phyloP scores from a whole-genome alignment of 768 basidiomycete species.

The Termitomyces sp. region DNA sequence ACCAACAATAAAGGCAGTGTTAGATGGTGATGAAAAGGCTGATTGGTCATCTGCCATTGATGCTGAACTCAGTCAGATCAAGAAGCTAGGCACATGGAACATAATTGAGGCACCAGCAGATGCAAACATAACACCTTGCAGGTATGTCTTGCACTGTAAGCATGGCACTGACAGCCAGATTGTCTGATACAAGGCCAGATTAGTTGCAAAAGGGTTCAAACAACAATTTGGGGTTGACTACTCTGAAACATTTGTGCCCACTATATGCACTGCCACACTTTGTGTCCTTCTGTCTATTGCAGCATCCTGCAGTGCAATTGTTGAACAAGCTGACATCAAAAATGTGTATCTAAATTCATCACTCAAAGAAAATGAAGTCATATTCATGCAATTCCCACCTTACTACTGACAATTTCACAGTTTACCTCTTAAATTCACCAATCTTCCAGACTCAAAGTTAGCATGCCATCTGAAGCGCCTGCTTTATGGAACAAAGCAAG shows the following conservation, averaged over 20 bases:
- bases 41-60: not conserved
- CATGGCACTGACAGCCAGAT: no score
- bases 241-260: no score
- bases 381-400: no score
- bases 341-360: no score
- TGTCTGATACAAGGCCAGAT: no score
- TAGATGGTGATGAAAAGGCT: not conserved
- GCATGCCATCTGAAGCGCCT: not conserved
- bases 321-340: no score
- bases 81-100: not conserved
- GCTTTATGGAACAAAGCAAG: no score
- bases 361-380: no score
- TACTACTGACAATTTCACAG: no score
- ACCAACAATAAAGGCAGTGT: not conserved
- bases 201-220: no score
- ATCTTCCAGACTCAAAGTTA: not conserved
- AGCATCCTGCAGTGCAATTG: no score
- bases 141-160: not conserved
- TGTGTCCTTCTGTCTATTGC: not conserved
- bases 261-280: not conserved
- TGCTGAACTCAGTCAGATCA: not conserved
- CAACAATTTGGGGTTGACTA: no score
- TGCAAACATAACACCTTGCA: not conserved
- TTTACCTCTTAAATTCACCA: not conserved
- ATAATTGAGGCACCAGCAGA: not conserved